Base-by-base conservation (phyloP, 2,329 filamentous ascomycete genomes). In the Chaetoscypha palmicola region DNA sequence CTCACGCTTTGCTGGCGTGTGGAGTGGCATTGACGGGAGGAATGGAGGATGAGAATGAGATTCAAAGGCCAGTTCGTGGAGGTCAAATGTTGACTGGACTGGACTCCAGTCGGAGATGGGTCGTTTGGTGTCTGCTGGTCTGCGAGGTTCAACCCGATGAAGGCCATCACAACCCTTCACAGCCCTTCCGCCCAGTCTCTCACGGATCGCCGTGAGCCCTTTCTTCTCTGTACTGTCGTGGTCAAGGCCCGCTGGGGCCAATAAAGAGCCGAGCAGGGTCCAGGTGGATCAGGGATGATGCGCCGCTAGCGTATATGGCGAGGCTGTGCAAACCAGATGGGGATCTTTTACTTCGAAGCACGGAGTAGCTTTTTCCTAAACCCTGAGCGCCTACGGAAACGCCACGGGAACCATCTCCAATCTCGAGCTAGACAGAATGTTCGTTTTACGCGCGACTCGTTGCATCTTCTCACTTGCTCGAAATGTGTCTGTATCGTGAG, bases 361-460 rank as follows among this genome's bases (percentile, higher is more conserved):
- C n/a, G n/a, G n/a, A n/a, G n/a, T n/a, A n/a, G n/a, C n/a, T n/a
- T n/a, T n/a, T 26, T 12, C 34, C 16, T n/a, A 10, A 16, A 11
- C n/a, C 9, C 9, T n/a, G 38, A 16, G 38, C 38, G 19, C n/a
- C 14, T 19, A 21, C 7, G 26, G 22, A 32, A 16, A 20, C 38
- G 38, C 38, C 38, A 31, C 23, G 24, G 36, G 19, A 26, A 38
- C 8, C 24, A 8, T n/a, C n/a, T n/a, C n/a, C n/a, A n/a, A n/a
- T n/a, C n/a, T n/a, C n/a, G n/a, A n/a, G n/a, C n/a, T n/a, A n/a
- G n/a, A n/a, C n/a, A n/a, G n/a, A n/a, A n/a, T n/a, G n/a, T n/a
- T n/a, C n/a, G n/a, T n/a, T n/a, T n/a, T n/a, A n/a, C n/a, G n/a
- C n/a, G n/a, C n/a, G n/a, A n/a, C n/a, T n/a, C n/a, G n/a, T n/a